phyloP scores from a whole-genome alignment of 345 rosid genomes.

The Euphorbia tirucalli region DNA sequence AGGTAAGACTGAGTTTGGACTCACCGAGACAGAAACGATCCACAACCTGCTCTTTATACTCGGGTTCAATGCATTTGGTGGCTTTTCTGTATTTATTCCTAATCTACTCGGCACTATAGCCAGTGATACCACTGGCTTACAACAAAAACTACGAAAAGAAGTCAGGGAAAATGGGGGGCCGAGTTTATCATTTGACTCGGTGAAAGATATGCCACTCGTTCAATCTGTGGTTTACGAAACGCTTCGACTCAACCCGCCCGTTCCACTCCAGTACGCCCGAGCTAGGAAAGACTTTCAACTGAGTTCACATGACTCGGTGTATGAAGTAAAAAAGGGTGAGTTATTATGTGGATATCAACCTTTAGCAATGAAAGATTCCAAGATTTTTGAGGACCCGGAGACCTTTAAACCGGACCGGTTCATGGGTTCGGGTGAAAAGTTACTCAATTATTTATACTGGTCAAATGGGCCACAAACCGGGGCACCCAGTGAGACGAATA shows the following conservation, averaged over 20 bases:
- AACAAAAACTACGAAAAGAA: constrained; percentile 44
- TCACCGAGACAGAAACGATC: constrained; percentile 52
- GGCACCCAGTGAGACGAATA: constrained; percentile 54
- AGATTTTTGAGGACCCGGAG: constrained; percentile 67
- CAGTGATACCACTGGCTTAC: constrained; percentile 56
- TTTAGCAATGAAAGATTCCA: constrained; percentile 61
- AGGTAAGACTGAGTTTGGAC: constrained; percentile 55
- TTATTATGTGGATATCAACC: constrained; percentile 76
- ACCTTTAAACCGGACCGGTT: constrained; percentile 66
- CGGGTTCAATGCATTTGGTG: constrained; percentile 87
- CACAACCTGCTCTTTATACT: constrained; percentile 66
- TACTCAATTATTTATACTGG: constrained; percentile 66
- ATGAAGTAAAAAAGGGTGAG: constrained; percentile 70
- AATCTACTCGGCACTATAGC: constrained; percentile 34
- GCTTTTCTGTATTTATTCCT: constrained; percentile 69
- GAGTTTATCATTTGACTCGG: constrained; percentile 50
- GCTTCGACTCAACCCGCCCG: constrained; percentile 73
- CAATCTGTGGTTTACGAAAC: constrained; percentile 79
- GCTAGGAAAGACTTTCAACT: constrained; percentile 78
- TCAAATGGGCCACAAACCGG: constrained; percentile 90
- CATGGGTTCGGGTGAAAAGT: constrained; percentile 42
- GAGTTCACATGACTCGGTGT: constrained; percentile 60
- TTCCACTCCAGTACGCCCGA: constrained; percentile 60
- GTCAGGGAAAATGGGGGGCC: constrained; percentile 44
- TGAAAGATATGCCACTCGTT: constrained; percentile 63